Percentiles rank a stretch among this genome's conserved stretches.
These are phyloP conservation scores for Onygenales sp. DNA, from an alignment of 2,329 filamentous ascomycete species.

Conservation along the genomic window DNA sequence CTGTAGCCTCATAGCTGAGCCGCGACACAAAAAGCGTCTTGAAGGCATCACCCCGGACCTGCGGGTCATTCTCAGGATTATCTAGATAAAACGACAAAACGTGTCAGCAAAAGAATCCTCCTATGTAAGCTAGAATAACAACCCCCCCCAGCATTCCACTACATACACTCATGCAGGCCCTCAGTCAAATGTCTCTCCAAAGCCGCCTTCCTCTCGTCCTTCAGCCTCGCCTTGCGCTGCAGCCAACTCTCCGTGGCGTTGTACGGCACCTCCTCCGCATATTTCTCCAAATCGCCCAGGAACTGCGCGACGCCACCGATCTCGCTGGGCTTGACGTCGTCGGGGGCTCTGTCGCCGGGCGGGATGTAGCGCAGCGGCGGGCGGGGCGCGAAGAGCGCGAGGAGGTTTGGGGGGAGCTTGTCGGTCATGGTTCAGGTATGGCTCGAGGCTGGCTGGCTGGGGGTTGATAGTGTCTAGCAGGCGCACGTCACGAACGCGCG, in stretches of 20 bases:
- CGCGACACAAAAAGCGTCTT: slow-evolving; percentile 89
- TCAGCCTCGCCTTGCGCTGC: slow-evolving; percentile 73
- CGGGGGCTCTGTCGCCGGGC: slow-evolving; percentile 71
- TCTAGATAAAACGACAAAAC: slow-evolving; percentile 39
- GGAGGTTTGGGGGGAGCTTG: slow-evolving; percentile 83
- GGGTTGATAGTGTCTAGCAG: too few relatives aligned
- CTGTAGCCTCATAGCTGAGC: slow-evolving; percentile 79
- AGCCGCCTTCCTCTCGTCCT: slow-evolving; percentile 65
- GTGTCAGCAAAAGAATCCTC: not conserved
- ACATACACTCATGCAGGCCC: slow-evolving; percentile 55
- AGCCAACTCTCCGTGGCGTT: slow-evolving; percentile 87
- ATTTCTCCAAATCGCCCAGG: slow-evolving; percentile 62
- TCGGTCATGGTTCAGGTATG: slow-evolving; percentile 63
- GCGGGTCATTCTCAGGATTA: slow-evolving; percentile 73
- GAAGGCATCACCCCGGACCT: slow-evolving; percentile 87
- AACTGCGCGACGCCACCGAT: slow-evolving; percentile 67
- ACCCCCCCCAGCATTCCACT: slow-evolving; percentile 2
- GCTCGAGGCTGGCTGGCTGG: too few relatives aligned
- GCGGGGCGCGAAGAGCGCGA: slow-evolving; percentile 90
- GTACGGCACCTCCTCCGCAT: slow-evolving; percentile 69
- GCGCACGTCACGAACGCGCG: too few relatives aligned
- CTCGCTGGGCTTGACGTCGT: slow-evolving; percentile 65
- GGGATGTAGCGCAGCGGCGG: slow-evolving; percentile 85
- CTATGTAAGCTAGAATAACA: not conserved
- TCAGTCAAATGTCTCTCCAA: slow-evolving; percentile 56